These are phyloP conservation scores for Verticillium zaregamsianum DNA, from an alignment of 2,329 filamentous ascomycete species.

Conservation along the genomic window DNA sequence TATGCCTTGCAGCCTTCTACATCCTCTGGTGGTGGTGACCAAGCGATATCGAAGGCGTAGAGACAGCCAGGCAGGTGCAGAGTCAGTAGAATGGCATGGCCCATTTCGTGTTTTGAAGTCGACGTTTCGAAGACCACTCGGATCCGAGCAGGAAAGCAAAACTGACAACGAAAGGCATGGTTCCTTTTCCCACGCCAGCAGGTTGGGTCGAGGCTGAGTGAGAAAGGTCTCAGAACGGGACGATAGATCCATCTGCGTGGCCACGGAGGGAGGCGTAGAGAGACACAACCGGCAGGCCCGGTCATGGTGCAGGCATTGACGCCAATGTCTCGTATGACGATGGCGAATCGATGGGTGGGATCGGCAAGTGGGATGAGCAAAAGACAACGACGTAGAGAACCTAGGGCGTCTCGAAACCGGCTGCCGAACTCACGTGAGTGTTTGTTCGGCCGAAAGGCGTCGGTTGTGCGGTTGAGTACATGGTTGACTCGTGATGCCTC, in stretches of 20 bases:
- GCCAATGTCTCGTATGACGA: neutral
- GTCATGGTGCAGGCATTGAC: neutral
- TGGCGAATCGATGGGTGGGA: too few relatives aligned
- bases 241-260: neutral
- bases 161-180: neutral
- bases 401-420: neutral
- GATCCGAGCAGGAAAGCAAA: neutral
- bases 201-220: neutral
- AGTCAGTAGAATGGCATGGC: neutral
- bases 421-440: neutral
- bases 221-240: neutral
- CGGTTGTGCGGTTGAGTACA: too few relatives aligned
- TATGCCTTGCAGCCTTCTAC: neutral
- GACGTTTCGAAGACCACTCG: neutral
- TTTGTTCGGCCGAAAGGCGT: neutral
- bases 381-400: neutral
- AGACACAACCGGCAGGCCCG: neutral
- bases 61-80: too few relatives aligned
- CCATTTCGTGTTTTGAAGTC: neutral
- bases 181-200: neutral
- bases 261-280: neutral
- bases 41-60: too few relatives aligned
- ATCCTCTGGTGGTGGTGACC: neutral
- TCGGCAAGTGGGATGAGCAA: neutral
- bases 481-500: neutral